Base-by-base conservation (phyloP, 345 rosid species). In the Pugionium dolabratum region DNA sequence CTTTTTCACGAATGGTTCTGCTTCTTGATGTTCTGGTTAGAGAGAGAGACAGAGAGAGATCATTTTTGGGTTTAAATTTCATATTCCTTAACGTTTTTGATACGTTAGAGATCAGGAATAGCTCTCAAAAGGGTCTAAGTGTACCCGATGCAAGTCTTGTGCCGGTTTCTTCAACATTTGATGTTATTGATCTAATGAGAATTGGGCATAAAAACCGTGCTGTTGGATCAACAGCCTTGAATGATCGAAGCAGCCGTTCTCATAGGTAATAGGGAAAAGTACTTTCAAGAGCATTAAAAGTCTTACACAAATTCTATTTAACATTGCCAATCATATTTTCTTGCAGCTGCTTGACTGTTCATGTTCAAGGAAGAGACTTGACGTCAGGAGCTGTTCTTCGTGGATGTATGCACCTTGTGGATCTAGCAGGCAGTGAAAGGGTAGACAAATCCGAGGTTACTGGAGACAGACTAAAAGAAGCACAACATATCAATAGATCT, bases 221-320 rank as follows among this genome's bases (percentile, higher is more conserved):
- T 18, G 96, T 90, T 9, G 96, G 99, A 41, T 87, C 97, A 69
- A 94, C 97, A 67, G 97, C 99, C 47, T 54, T 94, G 70, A 94
- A 94, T 85, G 99, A 94, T 45, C 86, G 97, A 7, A 94, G 99
- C 72, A 94, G 99, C 72, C 97, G 99, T 59, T 94, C 99, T 67
- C 99, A 94, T 54, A 94, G 99, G 99, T 94, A 64, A 67, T 32
- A 5, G 25, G 59, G 46, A 47, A 31, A 29, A 37, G 18, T 30
- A 33, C 67, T 69, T 54, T 72, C 44, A 54, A 31, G 40, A 36
- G 59, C 40, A 40, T 29, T 1, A 35, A 28, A 8, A 37, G 11
- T 46, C 60, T 54, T 54, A 47, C 6, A 45, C n/a, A 51, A 30
- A 43, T 18, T 18, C n/a, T 62, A 34, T 68, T 35, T 57, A 52